Evolutionary conservation across 1,284 basidiomycete species (phyloP), one percentile per base, ranked within the genome.

Genomic region (Filobasidium uniguttulatum): DNA sequence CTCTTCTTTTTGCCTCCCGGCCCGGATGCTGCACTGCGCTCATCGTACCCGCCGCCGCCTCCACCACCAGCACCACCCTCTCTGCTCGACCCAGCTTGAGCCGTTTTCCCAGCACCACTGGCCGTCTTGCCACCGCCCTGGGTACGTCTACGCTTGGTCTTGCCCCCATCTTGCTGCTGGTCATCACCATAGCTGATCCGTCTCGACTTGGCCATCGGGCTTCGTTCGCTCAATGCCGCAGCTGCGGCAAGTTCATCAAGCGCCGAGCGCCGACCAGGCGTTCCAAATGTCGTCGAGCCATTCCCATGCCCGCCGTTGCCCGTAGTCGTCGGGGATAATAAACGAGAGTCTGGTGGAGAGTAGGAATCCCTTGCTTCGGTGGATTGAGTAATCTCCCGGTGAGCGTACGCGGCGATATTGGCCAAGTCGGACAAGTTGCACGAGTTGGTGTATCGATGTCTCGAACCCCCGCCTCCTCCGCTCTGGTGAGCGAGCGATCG

Each of bases 371-470:
- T 31, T 23, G 47, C 44, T 26, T 50, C 41, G n/a, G 49, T 49
- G 10, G 48, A 49, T 19, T 46, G 45, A 5, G 52, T 48, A 43
- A 46, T 20, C 20, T 54, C 53, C 14, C 48, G 44, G 15, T 50
- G 44, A 17, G 41, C 49, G 22, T 33, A 22, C 17, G 46, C 46
- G 8, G 53, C 53, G 20, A 55, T 51, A n/a, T 51, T 50, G 12
- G 53, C 53, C 46, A 55, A 34, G 25, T 55, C 53, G 7, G 53
- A 44, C 15, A 55, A 19, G 28, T 50, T 50, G 47, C 53, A 55
- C n/a, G 53, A 55, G 28, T 51, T 50, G 0, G 53, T 51, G 35
- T 55, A 55, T 26, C 53, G 49, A 33, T 55, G 53, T 28, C 47
- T 41, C 10, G 50, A 48, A 22, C 28, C 25, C 22, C 33, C 33